phyloP scores from a whole-genome alignment of 768 basidiomycete species.

The Dacryopinax spathularia region DNA sequence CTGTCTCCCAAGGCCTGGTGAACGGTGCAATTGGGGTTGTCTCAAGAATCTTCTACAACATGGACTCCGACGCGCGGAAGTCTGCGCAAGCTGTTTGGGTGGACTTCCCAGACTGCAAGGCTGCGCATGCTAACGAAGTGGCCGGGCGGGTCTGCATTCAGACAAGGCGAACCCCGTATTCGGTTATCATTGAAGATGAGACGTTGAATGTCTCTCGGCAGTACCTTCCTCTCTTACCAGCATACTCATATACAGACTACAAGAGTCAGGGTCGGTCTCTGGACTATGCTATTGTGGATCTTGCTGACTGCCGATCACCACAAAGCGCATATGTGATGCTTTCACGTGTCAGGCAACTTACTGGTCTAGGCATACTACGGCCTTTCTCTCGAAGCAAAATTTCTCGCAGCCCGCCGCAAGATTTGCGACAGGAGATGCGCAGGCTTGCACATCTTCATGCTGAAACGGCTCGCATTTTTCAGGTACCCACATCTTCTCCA shows the following conservation, averaged over 20 bases:
- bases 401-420: neutral
- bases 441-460: too few species aligned
- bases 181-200: neutral
- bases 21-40: slow-evolving; percentile 2
- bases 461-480: too few species aligned
- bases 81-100: neutral
- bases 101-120: neutral
- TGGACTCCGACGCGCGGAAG: neutral
- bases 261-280: slow-evolving; percentile 7
- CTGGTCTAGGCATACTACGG: neutral
- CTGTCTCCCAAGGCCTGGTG: neutral
- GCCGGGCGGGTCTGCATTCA: neutral
- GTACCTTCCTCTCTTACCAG: slow-evolving; percentile 6
- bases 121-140: neutral
- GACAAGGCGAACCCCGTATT: neutral
- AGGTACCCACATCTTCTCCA: too few species aligned
- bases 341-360: neutral
- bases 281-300: neutral
- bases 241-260: slow-evolving; percentile 9
- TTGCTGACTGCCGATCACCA: neutral
- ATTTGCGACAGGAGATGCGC: neutral
- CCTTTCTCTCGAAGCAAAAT: neutral
- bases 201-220: neutral
- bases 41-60: neutral
- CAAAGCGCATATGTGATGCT: neutral